Percentiles rank a stretch among this genome's conserved stretches.
These are phyloP conservation scores for Phalaenopsis hybrid DNA, from an alignment of 116 monocot species.

Conservation along the genomic window DNA sequence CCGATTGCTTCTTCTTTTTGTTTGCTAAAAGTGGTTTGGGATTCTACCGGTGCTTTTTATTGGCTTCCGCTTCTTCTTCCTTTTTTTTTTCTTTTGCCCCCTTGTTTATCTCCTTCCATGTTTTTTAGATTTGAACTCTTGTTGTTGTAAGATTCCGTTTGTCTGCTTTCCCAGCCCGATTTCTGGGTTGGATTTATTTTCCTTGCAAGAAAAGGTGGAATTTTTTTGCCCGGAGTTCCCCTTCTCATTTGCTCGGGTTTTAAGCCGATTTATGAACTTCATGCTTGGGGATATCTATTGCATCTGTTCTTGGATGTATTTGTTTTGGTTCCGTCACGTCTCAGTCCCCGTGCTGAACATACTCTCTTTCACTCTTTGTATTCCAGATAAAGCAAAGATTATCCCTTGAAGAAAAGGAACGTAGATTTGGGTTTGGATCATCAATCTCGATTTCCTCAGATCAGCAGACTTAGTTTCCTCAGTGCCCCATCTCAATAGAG, in stretches of 20 bases:
- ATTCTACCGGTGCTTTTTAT: slow-evolving; percentile 4
- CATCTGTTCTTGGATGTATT: neutral
- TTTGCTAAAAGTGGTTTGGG: neutral
- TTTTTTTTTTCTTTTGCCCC: neutral
- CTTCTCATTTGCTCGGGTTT: neutral
- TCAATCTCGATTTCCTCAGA: neutral
- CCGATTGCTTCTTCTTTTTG: neutral
- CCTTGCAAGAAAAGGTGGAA: neutral
- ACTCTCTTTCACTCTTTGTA: neutral
- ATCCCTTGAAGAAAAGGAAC: slow-evolving; percentile 1
- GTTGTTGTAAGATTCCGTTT: neutral
- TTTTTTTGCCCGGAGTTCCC: neutral
- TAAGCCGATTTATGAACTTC: neutral
- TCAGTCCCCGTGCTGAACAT: neutral
- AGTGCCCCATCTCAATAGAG: neutral
- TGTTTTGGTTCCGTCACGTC: neutral
- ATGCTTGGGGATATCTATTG: neutral
- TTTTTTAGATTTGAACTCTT: neutral
- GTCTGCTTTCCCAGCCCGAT: neutral
- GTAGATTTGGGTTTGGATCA: slow-evolving; percentile 2
- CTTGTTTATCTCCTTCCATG: neutral
- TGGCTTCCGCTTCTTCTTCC: neutral
- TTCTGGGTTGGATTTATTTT: neutral
- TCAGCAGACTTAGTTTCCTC: neutral
- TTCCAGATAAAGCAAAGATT: neutral